Base-by-base conservation (phyloP, 2,329 filamentous ascomycete genomes). In the Stagonosporopsis chrysanthemi region DNA sequence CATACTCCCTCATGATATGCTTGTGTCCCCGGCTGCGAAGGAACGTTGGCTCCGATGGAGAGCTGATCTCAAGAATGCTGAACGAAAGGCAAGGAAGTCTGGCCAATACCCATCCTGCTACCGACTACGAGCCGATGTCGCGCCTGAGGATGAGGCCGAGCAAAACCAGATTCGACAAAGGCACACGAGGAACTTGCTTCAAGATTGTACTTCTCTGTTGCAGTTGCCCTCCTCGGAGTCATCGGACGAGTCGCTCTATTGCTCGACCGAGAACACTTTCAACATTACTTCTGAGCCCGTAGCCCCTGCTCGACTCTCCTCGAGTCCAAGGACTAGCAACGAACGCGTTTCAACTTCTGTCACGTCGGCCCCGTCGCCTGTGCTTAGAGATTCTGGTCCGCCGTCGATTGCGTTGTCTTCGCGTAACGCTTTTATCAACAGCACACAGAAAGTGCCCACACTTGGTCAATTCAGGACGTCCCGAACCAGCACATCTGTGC, bases 41-140 rank as follows among this genome's bases (percentile, higher is more conserved):
- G 89, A 95, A 56, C 88, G 95, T 39, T 98, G 89, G 80, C 71
- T 86, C 41, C 86, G 88, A 57, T 99, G 95, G 95, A 82, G 78
- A 54, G 70, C 77, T 33, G 93, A 96, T 66, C 80, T 97, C 26
- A 82, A 82, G 63, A 82, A 83, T 53, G 88, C 85, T 12, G 85
- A 88, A 60, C 75, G 77, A 54, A 77, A 83, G 74, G 76, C 71
- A 19, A 70, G 60, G 23, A 74, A 75, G 38, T 62, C 68, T 22
- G 63, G 70, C 9, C 60, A 61, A 26, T 68, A 69, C 35, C 67
- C 68, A 5, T 67, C 71, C 1, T 65, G 62, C 38, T 75, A 68
- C 65, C 71, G 62, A 41, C 56, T 73, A 26, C 60, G 64, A 31
- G 50, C 59, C 15, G 58, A 69, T 35, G 26, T 55, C 17, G 51